Evolutionary conservation across 257 asterid species (phyloP).

Genomic region (Forsythia viridissima): DNA sequence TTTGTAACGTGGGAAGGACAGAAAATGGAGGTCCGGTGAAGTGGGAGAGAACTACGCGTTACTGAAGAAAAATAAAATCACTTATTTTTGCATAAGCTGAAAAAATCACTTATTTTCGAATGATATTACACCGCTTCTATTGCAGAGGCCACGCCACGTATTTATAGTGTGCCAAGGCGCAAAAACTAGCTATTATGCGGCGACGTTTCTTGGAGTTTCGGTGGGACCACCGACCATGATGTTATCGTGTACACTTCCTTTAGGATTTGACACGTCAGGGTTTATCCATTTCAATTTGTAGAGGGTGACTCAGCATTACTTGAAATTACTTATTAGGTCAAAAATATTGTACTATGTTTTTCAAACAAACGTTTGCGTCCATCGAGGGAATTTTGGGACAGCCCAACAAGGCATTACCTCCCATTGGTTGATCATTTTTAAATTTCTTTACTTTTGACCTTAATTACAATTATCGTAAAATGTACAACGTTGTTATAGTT

Average conservation of each 20-base stretch:
- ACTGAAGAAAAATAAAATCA: not conserved
- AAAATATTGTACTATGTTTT: not conserved
- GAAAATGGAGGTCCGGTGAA: conserved; percentile 1
- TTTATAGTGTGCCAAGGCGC: not conserved
- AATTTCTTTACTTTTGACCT: not conserved
- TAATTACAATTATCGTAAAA: no score
- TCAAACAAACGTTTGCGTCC: not conserved
- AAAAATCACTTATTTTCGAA: not conserved
- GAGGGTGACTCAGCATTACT: not conserved
- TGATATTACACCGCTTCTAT: not conserved
- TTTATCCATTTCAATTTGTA: not conserved
- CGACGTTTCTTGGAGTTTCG: not conserved
- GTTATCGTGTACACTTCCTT: not conserved
- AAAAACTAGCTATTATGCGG: not conserved
- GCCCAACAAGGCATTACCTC: not conserved
- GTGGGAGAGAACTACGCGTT: not conserved
- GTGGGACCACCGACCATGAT: not conserved
- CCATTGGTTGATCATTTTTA: not conserved
- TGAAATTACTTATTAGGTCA: not conserved
- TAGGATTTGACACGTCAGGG: not conserved
- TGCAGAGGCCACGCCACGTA: not conserved
- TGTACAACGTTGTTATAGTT: no score
- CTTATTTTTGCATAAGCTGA: not conserved
- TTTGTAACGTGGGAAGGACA: not conserved
- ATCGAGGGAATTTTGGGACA: not conserved